Percentiles rank a stretch among this genome's conserved stretches.
Conservation (phyloP, 2,329 filamentous ascomycete genomes). For the Colletotrichum incanum region DNA sequence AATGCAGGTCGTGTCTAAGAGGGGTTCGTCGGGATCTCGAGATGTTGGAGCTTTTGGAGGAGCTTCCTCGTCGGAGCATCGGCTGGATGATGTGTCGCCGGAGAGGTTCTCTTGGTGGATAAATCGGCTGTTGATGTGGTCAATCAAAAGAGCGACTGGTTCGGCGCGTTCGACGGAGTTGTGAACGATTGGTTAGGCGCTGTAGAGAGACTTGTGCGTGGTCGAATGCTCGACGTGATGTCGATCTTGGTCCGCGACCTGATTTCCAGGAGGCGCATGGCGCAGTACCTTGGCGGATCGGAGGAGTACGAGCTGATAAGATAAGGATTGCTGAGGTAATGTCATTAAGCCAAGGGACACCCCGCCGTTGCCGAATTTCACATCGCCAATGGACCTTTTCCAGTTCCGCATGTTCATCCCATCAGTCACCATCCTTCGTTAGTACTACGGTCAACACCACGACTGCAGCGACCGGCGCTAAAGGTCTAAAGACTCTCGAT, state of each 20-base stretch:
- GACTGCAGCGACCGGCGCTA: neutral
- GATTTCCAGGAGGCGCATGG: slow-evolving; percentile 19
- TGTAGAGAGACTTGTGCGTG: neutral
- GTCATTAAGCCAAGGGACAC: neutral
- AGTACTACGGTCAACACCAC: neutral
- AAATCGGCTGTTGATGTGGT: neutral
- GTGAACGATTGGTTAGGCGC: neutral
- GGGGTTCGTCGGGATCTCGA: neutral
- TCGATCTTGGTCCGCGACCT: slow-evolving; percentile 9
- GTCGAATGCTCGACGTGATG: slow-evolving; percentile 4
- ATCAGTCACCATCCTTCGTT: neutral
- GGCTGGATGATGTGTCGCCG: neutral
- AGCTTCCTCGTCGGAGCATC: slow-evolving; percentile 6
- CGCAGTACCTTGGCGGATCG: slow-evolving; percentile 10
- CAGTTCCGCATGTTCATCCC: slow-evolving; percentile 8
- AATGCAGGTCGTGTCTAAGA: neutral
- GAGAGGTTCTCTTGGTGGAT: too few species aligned
- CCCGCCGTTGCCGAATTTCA: neutral
- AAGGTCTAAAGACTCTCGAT: neutral
- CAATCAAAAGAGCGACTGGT: neutral
- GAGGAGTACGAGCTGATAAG: slow-evolving; percentile 22
- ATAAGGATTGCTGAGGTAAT: slow-evolving; percentile 14
- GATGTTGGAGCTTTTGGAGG: neutral
- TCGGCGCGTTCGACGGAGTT: neutral
- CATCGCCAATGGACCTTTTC: neutral